phyloP scores from a whole-genome alignment of 208 protist genomes.

The Trypanosoma avium region DNA sequence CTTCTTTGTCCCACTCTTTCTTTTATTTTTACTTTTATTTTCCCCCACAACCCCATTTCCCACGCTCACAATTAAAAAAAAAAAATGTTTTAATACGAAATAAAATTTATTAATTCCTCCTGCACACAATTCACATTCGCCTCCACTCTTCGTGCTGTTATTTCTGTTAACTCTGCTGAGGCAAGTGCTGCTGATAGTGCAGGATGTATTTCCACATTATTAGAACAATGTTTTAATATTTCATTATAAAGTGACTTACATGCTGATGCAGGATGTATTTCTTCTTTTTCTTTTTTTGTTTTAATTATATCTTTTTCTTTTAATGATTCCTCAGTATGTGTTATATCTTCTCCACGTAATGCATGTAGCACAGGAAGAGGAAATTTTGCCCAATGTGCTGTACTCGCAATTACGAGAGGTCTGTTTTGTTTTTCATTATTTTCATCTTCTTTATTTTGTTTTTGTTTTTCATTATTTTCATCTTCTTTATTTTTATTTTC shows the following conservation, averaged over 20 bases:
- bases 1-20: too few species aligned
- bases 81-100: too few species aligned
- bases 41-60: too few species aligned
- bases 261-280: conserved; percentile 15
- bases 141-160: conserved; percentile 25
- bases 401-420: conserved; percentile 69
- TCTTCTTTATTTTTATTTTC: neutral
- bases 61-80: too few species aligned
- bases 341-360: conserved; percentile 47
- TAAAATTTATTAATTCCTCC: conserved; percentile 41
- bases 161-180: conserved; percentile 25
- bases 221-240: conserved; percentile 24
- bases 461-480: neutral
- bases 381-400: conserved; percentile 89
- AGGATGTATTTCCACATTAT: conserved; percentile 42
- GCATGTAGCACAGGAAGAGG: conserved; percentile 73
- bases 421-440: conserved; percentile 18
- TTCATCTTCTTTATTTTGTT: neutral
- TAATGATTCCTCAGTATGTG: neutral
- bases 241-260: conserved; percentile 27
- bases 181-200: conserved; percentile 38
- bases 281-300: neutral
- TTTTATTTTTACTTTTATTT: neutral
- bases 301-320: too few species aligned
- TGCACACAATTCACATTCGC: conserved; percentile 34